These are phyloP conservation scores for Solanum infundibuliforme DNA, from an alignment of 257 asterid genomes.

Conservation along the genomic window DNA sequence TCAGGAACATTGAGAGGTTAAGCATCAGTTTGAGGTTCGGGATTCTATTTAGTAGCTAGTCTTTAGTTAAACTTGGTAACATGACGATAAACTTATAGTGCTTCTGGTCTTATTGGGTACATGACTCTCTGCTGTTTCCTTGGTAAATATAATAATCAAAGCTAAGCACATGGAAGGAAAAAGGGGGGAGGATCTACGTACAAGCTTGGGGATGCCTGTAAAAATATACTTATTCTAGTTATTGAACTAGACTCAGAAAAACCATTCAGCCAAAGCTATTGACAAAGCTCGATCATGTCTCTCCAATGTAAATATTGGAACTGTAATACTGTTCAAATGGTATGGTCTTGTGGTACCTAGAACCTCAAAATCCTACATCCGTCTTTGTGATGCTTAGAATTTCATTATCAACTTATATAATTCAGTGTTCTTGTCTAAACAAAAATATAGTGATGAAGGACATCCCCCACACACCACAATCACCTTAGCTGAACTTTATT, in stretches of 20 bases:
- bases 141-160: not conserved
- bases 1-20: constrained; percentile 31
- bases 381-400: not conserved
- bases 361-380: not conserved
- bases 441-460: not conserved
- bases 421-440: not conserved
- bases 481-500: not conserved
- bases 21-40: constrained; percentile 13
- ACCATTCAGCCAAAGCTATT: not conserved
- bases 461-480: not conserved
- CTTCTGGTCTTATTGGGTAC: not conserved
- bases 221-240: not conserved
- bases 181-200: not conserved
- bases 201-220: not conserved
- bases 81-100: not conserved
- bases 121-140: not conserved
- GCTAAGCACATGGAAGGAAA: not conserved
- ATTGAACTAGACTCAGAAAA: not conserved
- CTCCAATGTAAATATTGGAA: too few species aligned
- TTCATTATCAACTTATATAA: too few species aligned
- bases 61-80: not conserved
- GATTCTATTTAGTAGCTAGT: not conserved
- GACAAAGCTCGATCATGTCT: not conserved
- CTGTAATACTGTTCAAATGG: not conserved
- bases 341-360: not conserved